A percentile compares a stretch with the other conserved stretches of the same genome.
Evolutionary conservation across 2,329 filamentous ascomycete species (phyloP).

Genomic region (Diplodia corticola): DNA sequence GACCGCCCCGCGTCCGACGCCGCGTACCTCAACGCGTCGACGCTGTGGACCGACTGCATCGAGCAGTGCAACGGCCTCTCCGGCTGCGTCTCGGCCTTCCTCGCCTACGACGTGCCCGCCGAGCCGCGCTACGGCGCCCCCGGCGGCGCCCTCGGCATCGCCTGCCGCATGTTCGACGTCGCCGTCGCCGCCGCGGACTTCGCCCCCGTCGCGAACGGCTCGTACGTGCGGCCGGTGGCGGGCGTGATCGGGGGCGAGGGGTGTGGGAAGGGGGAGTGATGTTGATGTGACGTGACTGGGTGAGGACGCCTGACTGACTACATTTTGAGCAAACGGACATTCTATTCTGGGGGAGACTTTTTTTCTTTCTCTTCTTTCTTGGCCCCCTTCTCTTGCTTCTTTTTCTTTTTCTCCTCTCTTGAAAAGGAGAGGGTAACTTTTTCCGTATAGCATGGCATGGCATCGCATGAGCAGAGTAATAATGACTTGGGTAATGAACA

Average conservation of each 20-base stretch:
- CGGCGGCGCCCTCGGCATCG: constrained; percentile 10
- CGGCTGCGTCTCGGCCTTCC: constrained; percentile 6
- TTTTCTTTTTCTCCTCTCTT: no score
- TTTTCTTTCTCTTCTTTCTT: neutral
- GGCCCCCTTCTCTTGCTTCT: no score
- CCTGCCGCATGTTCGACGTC: constrained; percentile 12
- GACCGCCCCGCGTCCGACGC: constrained; percentile 12
- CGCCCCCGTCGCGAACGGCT: neutral
- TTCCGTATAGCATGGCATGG: neutral
- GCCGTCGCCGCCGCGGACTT: neutral
- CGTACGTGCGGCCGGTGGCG: constrained; percentile 7
- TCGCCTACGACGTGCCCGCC: constrained; percentile 21
- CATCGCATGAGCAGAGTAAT: neutral
- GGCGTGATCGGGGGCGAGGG: neutral
- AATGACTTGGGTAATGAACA: neutral
- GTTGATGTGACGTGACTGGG: no score
- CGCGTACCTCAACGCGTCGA: constrained; percentile 5
- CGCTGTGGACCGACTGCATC: constrained; percentile 17
- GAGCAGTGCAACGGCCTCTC: constrained; percentile 21
- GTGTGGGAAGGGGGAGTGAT: neutral
- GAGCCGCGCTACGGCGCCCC: neutral
- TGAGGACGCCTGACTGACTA: no score
- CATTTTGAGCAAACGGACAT: no score
- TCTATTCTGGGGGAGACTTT: neutral
- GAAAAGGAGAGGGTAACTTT: no score